Percentiles rank a stretch among this genome's conserved stretches.
phyloP scores from a whole-genome alignment of 768 basidiomycete genomes.

The Leccinum disarticulatum region DNA sequence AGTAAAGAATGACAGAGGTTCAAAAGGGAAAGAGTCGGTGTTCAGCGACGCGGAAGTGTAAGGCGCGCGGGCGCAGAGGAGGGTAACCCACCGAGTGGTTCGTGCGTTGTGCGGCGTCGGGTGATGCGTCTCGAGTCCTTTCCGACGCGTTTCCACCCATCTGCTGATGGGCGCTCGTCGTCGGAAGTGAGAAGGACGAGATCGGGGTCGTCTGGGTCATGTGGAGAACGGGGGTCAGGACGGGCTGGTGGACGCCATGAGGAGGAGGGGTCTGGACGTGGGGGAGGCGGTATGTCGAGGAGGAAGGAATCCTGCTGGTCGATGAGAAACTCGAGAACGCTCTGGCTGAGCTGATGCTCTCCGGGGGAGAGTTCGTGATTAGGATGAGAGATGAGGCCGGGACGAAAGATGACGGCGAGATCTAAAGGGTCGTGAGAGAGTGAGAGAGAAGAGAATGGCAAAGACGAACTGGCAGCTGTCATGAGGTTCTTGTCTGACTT shows the following conservation, averaged over 20 bases:
- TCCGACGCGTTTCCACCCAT: slow-evolving; percentile 56
- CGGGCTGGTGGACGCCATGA: slow-evolving; percentile 30
- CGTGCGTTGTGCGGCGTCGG: slow-evolving; percentile 59
- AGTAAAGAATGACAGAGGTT: slow-evolving; percentile 1
- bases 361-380: slow-evolving; percentile 80
- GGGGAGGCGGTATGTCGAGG: slow-evolving; percentile 79
- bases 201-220: slow-evolving; percentile 46
- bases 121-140: slow-evolving; percentile 43
- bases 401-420: slow-evolving; percentile 95
- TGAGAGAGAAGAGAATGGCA: background rate
- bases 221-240: slow-evolving; percentile 8
- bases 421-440: slow-evolving; percentile 46
- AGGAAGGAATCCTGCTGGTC: slow-evolving; percentile 96
- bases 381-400: slow-evolving; percentile 89
- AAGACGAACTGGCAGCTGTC: slow-evolving; percentile 83
- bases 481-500: slow-evolving; percentile 93
- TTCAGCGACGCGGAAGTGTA: slow-evolving; percentile 32
- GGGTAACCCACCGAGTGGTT: slow-evolving; percentile 37
- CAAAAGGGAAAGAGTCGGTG: slow-evolving; percentile 15
- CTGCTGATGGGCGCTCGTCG: slow-evolving; percentile 46
- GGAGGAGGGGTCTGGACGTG: slow-evolving; percentile 34
- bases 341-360: slow-evolving; percentile 86
- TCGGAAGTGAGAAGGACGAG: slow-evolving; percentile 45
- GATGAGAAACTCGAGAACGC: slow-evolving; percentile 93
- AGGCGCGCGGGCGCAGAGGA: slow-evolving; percentile 33